phyloP scores from a whole-genome alignment of 345 rosid species.

The Ricinus communis region DNA sequence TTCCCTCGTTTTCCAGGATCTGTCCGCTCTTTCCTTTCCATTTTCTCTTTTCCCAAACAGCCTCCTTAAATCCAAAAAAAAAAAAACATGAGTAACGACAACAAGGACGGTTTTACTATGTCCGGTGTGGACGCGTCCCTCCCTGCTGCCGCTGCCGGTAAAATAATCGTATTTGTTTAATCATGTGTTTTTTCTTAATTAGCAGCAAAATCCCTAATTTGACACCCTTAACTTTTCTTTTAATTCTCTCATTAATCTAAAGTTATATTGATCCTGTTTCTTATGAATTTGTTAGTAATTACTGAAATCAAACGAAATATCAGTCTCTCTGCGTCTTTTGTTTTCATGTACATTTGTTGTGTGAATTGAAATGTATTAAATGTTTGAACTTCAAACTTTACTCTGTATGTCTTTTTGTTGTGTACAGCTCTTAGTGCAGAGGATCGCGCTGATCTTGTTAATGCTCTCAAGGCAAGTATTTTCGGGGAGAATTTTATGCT shows the following conservation, averaged over 20 bases:
- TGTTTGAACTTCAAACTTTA: neutral
- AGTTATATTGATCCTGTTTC: too few species aligned
- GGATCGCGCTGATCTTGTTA: constrained; percentile 80
- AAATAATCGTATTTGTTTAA: too few species aligned
- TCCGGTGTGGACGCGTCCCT: constrained; percentile 19
- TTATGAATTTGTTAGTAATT: too few species aligned
- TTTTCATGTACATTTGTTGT: too few species aligned
- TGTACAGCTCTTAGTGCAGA: constrained; percentile 64
- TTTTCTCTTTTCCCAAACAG: constrained; percentile 9
- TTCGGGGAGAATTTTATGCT: neutral
- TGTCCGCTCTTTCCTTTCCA: neutral
- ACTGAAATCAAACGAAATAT: too few species aligned
- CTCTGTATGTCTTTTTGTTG: neutral
- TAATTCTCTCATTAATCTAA: too few species aligned
- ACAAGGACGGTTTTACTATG: constrained; percentile 5
- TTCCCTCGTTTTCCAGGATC: constrained; percentile 13
- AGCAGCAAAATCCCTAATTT: too few species aligned
- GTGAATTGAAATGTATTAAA: too few species aligned
- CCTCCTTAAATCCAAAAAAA: neutral
- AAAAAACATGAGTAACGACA: neutral
- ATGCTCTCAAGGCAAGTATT: constrained; percentile 59
- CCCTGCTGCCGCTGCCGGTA: constrained; percentile 29
- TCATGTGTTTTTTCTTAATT: neutral
- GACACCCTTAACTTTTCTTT: too few species aligned
- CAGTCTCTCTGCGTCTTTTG: too few species aligned